Base-by-base conservation (phyloP, 2,329 filamentous ascomycete species). In the Dothiorella sarmentorum region DNA sequence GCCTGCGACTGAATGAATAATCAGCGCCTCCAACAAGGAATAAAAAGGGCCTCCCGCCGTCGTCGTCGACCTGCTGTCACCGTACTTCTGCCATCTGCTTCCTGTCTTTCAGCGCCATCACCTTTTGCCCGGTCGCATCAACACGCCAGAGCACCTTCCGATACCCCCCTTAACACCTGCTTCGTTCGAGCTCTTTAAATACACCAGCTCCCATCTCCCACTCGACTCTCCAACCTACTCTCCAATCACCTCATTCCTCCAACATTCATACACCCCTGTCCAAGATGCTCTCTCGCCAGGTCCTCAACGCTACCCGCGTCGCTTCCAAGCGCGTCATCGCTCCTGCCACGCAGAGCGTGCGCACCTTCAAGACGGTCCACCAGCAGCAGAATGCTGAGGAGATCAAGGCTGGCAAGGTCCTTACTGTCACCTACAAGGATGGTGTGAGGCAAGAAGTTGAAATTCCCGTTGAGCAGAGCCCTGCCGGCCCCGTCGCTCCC, bases 401-500 rank as follows among this genome's bases (percentile, higher is more conserved):
- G 37, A 45, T 59, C 47, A 43, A 27, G 26, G 47, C 57, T 24
- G 57, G 57, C 47, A 59, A 59, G 47, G 49, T 59, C 24, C 47
- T 55, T 45, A 59, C 49, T 20, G 57, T 59, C 31, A 53, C 57
- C 40, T 59, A 59, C 40, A 55, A 53, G 47, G 57, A 59, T 20
- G 57, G 57, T 15, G 51, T 60, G 17, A 47, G 58, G 20, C 43
- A 60, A 37, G 58, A 60, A 15, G 47, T 53, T 51, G 59, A 58
- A n/a, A 63, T 71, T 52, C 67, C 69, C 5, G 68, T 68, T 1
- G 71, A 76, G 49, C 63, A 71, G 47, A 68, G n/a, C n/a, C n/a
- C 68, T 6, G 27, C 20, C 35, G 65, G 65, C 58, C 72, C 71
- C 2, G 71, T 73, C 40, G 60, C 53, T 15, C 67, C 72, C 20